A percentile compares a stretch with the other conserved stretches of the same genome.
phyloP scores from a whole-genome alignment of 2,329 filamentous ascomycete genomes.

The Verticillium isaacii region DNA sequence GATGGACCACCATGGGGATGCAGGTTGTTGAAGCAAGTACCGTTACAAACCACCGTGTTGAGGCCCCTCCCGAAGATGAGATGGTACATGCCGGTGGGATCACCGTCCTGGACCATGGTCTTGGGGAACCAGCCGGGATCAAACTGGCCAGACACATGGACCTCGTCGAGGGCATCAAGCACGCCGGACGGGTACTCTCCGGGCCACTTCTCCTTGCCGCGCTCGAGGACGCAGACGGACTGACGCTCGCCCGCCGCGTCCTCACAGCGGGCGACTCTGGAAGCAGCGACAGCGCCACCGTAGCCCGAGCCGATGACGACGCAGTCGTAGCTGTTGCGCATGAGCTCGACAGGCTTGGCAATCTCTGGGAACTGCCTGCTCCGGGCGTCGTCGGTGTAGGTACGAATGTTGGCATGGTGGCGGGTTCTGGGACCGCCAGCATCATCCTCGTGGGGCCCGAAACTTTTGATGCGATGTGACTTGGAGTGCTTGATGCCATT shows the following conservation, averaged over 20 bases:
- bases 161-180: conserved; percentile 40
- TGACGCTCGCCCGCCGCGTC: conserved; percentile 30
- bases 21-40: conserved; percentile 23
- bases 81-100: conserved; percentile 59
- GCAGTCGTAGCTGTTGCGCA: conserved; percentile 56
- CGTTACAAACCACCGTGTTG: conserved; percentile 57
- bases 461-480: conserved; percentile 20
- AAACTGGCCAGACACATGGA: conserved; percentile 53
- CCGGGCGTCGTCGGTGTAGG: conserved; percentile 18
- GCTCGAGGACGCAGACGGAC: conserved; percentile 60
- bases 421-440: conserved; percentile 25
- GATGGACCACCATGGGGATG: not conserved
- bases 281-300: conserved; percentile 61
- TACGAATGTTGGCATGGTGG: conserved; percentile 17
- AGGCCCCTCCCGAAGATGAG: conserved; percentile 59
- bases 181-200: conserved; percentile 55
- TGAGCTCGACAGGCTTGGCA: conserved; percentile 51
- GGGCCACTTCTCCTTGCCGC: conserved; percentile 61
- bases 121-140: conserved; percentile 35
- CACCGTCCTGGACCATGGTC: conserved; percentile 39
- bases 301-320: conserved; percentile 68
- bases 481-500: conserved; percentile 13
- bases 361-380: conserved; percentile 43
- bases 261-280: conserved; percentile 55
- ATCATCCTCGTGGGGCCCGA: conserved; percentile 25